phyloP scores from a whole-genome alignment of 148 eudicot species.

The Arbutus unedo region DNA sequence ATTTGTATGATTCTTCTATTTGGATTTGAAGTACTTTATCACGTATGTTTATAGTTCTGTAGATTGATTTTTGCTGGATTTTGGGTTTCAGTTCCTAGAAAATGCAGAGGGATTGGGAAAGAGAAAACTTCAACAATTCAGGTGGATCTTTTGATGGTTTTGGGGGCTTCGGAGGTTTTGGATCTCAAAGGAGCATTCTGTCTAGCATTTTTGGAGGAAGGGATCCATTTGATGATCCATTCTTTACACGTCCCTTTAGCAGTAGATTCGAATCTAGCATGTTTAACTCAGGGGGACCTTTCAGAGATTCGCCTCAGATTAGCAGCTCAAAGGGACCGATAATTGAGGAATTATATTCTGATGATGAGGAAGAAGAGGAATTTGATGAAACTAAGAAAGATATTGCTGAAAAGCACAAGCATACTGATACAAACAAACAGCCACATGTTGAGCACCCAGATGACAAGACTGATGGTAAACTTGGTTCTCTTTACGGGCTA shows the following conservation, averaged over 20 bases:
- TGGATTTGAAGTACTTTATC: neutral
- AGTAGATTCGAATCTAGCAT: constrained; percentile 30
- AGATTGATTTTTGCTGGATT: neutral
- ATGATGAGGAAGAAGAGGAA: constrained; percentile 34
- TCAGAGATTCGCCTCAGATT: constrained; percentile 19
- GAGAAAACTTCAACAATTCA: constrained; percentile 29
- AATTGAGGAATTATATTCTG: constrained; percentile 60
- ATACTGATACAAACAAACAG: constrained; percentile 22
- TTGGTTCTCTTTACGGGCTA: neutral
- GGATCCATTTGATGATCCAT: constrained; percentile 78
- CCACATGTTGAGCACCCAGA: constrained; percentile 85
- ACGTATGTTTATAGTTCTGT: neutral
- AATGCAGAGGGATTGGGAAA: constrained; percentile 46
- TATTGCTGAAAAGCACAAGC: constrained; percentile 4
- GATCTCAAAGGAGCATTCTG: constrained; percentile 31
- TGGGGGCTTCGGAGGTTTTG: constrained; percentile 39
- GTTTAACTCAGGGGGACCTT: constrained; percentile 27
- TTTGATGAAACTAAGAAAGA: constrained; percentile 16
- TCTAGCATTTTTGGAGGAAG: constrained; percentile 41
- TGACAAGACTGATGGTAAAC: constrained; percentile 53
- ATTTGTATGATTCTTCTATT: neutral
- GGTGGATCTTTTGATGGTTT: constrained; percentile 34
- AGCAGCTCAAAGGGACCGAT: constrained; percentile 41
- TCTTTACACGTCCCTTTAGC: constrained; percentile 57
- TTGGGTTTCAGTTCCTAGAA: constrained; percentile 8